Base-by-base conservation (phyloP, 306 rosid genomes). In the Inga leiocalycina region DNA sequence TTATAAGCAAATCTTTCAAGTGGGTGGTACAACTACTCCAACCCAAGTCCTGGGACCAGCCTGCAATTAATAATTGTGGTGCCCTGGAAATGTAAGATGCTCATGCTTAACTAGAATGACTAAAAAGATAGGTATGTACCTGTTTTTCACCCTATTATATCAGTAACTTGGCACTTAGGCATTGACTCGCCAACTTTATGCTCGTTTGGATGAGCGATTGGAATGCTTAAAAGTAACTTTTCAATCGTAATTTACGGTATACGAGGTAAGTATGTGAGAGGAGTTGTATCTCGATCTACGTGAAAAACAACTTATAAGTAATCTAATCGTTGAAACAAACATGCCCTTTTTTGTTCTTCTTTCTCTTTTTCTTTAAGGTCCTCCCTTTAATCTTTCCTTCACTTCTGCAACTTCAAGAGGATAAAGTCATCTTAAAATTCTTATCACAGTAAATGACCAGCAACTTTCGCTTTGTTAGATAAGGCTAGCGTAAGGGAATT, bases 171-270 rank as follows among this genome's bases (percentile, higher is more conserved):
- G 39, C 56, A 10, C 15, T 34, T n/a, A 39, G 71, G 43, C 69
- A 27, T 16, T 20, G 78, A 72, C 62, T 71, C 12, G 24, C 71
- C 78, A 56, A 71, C 62, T 43, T n/a, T n/a, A n/a, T n/a, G n/a
- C n/a, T n/a, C n/a, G n/a, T n/a, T n/a, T n/a, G n/a, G n/a, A n/a
- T n/a, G n/a, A n/a, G n/a, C n/a, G n/a, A n/a, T n/a, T n/a, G n/a
- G n/a, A n/a, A n/a, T n/a, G n/a, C n/a, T n/a, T n/a, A n/a, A n/a
- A n/a, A n/a, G n/a, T n/a, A n/a, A n/a, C n/a, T n/a, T n/a, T n/a
- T n/a, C n/a, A n/a, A n/a, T n/a, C n/a, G n/a, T n/a, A n/a, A n/a
- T n/a, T n/a, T n/a, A n/a, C n/a, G n/a, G n/a, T n/a, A n/a, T n/a
- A n/a, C n/a, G n/a, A n/a, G n/a, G n/a, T n/a, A n/a, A n/a, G n/a